These are phyloP conservation scores for Candida mesenterica DNA, from an alignment of 1,139 yeast genomes.

Conservation along the genomic window DNA sequence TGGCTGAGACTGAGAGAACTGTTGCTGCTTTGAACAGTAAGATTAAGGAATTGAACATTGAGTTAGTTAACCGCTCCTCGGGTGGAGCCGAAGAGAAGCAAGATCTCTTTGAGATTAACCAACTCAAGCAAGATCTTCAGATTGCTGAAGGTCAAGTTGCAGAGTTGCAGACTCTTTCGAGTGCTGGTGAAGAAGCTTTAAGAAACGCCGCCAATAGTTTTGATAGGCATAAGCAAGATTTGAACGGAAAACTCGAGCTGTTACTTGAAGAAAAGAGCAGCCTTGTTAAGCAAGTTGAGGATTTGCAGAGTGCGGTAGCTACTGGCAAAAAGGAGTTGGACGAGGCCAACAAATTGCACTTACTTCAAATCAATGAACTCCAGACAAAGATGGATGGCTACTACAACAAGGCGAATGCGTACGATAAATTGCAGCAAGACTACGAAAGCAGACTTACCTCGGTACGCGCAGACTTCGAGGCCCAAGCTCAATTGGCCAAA, in stretches of 20 bases:
- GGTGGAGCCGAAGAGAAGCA: constrained; percentile 11
- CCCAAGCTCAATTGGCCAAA: constrained; percentile 49
- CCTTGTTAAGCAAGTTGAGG: constrained; percentile 20
- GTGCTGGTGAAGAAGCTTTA: constrained; percentile 43
- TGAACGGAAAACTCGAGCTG: constrained; percentile 21
- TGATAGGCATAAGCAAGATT: constrained; percentile 32
- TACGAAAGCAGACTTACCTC: constrained; percentile 33
- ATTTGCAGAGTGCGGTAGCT: constrained; percentile 17
- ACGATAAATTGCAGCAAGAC: constrained; percentile 34
- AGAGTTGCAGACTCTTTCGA: constrained; percentile 39
- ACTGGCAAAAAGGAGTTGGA: constrained; percentile 18
- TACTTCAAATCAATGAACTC: constrained; percentile 22
- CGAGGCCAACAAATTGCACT: constrained; percentile 14
- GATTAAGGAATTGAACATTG: constrained; percentile 16
- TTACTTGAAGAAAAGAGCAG: constrained; percentile 24
- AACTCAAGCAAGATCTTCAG: constrained; percentile 35
- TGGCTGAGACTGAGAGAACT: constrained; percentile 36
- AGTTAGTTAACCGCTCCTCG: not conserved
- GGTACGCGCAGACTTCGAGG: constrained; percentile 44
- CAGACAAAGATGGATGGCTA: constrained; percentile 22
- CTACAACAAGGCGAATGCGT: constrained; percentile 31
- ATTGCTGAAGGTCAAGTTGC: constrained; percentile 39
- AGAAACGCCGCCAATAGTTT: constrained; percentile 37
- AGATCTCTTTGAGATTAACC: constrained; percentile 28
- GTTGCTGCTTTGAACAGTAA: constrained; percentile 23